Conservation (phyloP, 2,329 filamentous ascomycete species). For the Fusarium sp. region DNA sequence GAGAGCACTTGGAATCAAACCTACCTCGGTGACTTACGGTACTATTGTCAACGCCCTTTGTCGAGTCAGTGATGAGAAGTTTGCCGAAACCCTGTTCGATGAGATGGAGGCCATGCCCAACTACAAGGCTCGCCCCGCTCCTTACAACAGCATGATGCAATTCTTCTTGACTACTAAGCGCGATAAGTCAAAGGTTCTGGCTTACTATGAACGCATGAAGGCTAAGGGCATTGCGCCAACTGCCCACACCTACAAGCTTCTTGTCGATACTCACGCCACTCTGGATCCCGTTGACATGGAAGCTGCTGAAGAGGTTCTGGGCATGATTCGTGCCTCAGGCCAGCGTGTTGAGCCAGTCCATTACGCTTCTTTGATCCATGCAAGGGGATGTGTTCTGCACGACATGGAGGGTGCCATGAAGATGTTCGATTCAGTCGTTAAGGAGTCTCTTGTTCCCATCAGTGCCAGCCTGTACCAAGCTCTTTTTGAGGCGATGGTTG, state of each 20-base stretch:
- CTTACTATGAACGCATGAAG: constrained; percentile 96
- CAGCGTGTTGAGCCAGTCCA: constrained; percentile 90
- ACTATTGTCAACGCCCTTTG: constrained; percentile 98
- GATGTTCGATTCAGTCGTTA: constrained; percentile 85
- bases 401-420: constrained; percentile 86
- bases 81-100: constrained; percentile 97
- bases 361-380: constrained; percentile 95
- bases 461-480: constrained; percentile 95
- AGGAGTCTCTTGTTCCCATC: constrained; percentile 73
- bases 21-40: constrained; percentile 97
- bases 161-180: constrained; percentile 99
- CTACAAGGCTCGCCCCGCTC: constrained; percentile 96
- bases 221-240: constrained; percentile 88
- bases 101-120: constrained; percentile 99
- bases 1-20: constrained; percentile 91
- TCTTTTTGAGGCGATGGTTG: constrained; percentile 96
- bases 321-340: constrained; percentile 79
- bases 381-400: constrained; percentile 92
- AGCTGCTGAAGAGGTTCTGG: constrained; percentile 86
- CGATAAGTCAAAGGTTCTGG: constrained; percentile 91
- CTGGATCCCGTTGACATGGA: constrained; percentile 91
- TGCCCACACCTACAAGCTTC: constrained; percentile 95
- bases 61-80: constrained; percentile 96
- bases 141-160: constrained; percentile 99
- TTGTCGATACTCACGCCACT: constrained; percentile 95